These are phyloP conservation scores for Acorus calamus DNA, from an alignment of 106 monocot genomes.

Conservation along the genomic window DNA sequence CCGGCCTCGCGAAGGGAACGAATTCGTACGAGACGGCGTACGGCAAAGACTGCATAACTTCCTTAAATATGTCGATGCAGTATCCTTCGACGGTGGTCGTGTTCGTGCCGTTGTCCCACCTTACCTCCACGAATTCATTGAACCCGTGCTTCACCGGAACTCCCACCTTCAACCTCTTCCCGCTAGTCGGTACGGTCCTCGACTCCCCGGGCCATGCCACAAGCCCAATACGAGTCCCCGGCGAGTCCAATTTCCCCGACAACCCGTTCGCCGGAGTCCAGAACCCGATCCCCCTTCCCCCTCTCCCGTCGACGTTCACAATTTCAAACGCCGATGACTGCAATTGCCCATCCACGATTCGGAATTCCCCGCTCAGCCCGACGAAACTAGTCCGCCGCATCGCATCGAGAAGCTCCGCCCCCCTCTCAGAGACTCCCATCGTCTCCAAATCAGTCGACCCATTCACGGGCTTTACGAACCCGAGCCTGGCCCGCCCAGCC, in stretches of 20 bases:
- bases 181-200: slow-evolving; percentile 4
- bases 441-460: slow-evolving; percentile 19
- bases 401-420: slow-evolving; percentile 14
- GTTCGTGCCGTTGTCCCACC: slow-evolving; percentile 8
- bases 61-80: slow-evolving; percentile 38
- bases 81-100: slow-evolving; percentile 15
- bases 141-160: slow-evolving; percentile 14
- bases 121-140: slow-evolving; percentile 9
- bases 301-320: slow-evolving; percentile 32
- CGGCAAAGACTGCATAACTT: slow-evolving; percentile 14
- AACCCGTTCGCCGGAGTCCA: slow-evolving; percentile 36
- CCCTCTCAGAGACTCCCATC: slow-evolving; percentile 24
- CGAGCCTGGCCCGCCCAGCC: not conserved
- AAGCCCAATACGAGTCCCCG: slow-evolving; percentile 1
- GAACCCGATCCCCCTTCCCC: slow-evolving; percentile 28
- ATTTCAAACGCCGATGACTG: slow-evolving; percentile 36
- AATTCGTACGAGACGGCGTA: slow-evolving; percentile 28
- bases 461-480: not conserved
- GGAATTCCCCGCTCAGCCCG: slow-evolving; percentile 53
- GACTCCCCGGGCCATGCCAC: slow-evolving; percentile 48
- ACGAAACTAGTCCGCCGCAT: slow-evolving; percentile 23
- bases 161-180: slow-evolving; percentile 21
- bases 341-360: slow-evolving; percentile 33
- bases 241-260: slow-evolving; percentile 3
- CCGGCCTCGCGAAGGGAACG: not conserved